Percentiles rank a stretch among this genome's conserved stretches.
Evolutionary conservation across 495 filamentous ascomycete species (phyloP).

Genomic region (Penicillium bialowiezense): DNA sequence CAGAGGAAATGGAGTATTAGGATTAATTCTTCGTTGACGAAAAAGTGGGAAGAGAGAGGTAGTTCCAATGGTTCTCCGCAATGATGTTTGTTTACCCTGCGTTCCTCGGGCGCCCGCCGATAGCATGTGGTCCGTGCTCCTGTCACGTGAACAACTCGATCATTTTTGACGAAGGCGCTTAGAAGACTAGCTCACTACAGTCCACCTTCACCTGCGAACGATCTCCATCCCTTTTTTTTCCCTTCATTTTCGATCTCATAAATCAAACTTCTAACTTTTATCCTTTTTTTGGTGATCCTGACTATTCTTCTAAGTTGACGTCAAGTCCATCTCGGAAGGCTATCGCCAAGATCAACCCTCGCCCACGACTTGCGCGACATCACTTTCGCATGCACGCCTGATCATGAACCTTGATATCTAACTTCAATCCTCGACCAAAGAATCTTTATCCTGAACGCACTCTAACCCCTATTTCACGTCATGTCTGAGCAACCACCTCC

Average conservation of each 20-base stretch:
- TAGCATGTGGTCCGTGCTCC: slow-evolving; percentile 24
- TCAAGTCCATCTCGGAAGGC: too few relatives aligned
- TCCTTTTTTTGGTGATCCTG: too few relatives aligned
- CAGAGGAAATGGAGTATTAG: neutral
- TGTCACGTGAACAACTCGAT: slow-evolving; percentile 26
- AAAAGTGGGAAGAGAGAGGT: slow-evolving; percentile 11
- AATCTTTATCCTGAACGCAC: too few relatives aligned
- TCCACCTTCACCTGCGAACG: neutral
- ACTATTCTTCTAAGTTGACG: neutral
- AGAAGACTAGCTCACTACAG: neutral
- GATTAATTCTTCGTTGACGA: neutral
- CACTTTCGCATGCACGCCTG: too few relatives aligned
- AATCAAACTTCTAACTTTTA: too few relatives aligned
- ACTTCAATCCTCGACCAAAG: too few relatives aligned
- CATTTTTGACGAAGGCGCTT: slow-evolving; percentile 24
- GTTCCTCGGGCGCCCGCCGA: slow-evolving; percentile 40
- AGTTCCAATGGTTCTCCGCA: slow-evolving; percentile 20
- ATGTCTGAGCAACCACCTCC: slow-evolving; percentile 60
- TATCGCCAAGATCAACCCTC: too few relatives aligned
- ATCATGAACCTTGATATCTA: too few relatives aligned
- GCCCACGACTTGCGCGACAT: too few relatives aligned
- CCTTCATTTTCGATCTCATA: too few relatives aligned
- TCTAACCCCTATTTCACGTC: slow-evolving; percentile 1
- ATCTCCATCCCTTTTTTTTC: neutral
- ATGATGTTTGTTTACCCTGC: slow-evolving; percentile 43